Base-by-base conservation (phyloP, 345 rosid species). In the Anacardium occidentale region DNA sequence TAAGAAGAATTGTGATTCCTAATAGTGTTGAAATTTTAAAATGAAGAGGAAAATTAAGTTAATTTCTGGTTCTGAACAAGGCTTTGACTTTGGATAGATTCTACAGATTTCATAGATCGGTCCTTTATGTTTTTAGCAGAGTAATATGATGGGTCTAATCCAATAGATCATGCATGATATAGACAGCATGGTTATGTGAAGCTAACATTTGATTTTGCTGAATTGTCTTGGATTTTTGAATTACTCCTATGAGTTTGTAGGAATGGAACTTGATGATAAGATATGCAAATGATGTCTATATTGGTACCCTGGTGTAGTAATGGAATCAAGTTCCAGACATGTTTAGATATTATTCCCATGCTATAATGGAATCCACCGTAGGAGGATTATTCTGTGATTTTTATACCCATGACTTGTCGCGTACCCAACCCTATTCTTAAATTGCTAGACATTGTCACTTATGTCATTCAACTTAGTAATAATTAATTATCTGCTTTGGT, bases 201-300 rank as follows among this genome's bases (percentile, higher is more conserved):
- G 42, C 42, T 37, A 37, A 8, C 47, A 9, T 20, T 62, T 64
- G 40, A 70, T 59, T 70, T 29, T n/a, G n/a, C 26, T 68, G 62
- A 60, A 37, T 10, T 24, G 26, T n/a, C 24, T 53, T 53, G 48
- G 44, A 40, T 26, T 12, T 15, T 15, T 44, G 26, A 51, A 62
- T 52, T 25, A 20, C 18, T 8, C 29, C 50, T 45, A 55, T 29
- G 32, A 32, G 54, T 65, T 56, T 61, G 47, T 47, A 34, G 57
- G 42, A 76, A 64, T 70, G 57, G 29, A 44, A 55, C 13, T 22
- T 5, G 44, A 45, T 55, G 40, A 25, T 47, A 10, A 42, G 5
- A 58, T 32, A 48, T 68, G 64, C 63, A 17, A 37, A 37, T 37
- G 42, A 37, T 37, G 42, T 37, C 40, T 37, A 37, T 37, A 37